Conservation (phyloP, 2,329 filamentous ascomycete species). For the Corinectria fuckeliana region DNA sequence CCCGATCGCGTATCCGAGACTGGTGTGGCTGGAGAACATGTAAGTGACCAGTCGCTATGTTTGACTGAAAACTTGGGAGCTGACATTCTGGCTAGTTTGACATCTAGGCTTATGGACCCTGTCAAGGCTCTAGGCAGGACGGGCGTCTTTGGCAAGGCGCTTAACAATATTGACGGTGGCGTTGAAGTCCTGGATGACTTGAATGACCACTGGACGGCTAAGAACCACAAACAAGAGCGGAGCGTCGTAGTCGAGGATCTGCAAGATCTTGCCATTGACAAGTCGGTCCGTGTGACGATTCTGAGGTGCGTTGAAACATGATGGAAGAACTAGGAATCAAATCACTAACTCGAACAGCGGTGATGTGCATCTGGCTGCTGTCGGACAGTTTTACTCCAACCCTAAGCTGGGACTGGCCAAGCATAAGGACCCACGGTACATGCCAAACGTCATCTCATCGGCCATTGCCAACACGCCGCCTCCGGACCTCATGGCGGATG, state of each 20-base stretch:
- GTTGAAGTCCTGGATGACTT: conserved; percentile 91
- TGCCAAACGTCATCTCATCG: conserved; percentile 93
- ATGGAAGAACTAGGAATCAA: not conserved
- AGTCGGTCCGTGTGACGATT: conserved; percentile 90
- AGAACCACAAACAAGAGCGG: conserved; percentile 90
- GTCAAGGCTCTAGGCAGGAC: conserved; percentile 86
- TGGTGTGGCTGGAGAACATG: conserved; percentile 75
- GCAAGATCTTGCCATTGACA: conserved; percentile 91
- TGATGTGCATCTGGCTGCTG: conserved; percentile 89
- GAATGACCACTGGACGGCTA: conserved; percentile 97
- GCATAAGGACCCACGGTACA: conserved; percentile 92
- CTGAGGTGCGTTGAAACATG: conserved; percentile 61
- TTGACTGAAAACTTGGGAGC: conserved; percentile 16
- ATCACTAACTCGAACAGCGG: conserved; percentile 59
- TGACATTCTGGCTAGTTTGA: conserved; percentile 65
- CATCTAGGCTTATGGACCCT: conserved; percentile 84
- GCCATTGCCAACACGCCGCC: conserved; percentile 94
- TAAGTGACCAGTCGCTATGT: conserved; percentile 47
- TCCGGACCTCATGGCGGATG: conserved; percentile 85
- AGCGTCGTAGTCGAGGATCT: conserved; percentile 87
- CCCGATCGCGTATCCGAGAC: conserved; percentile 79
- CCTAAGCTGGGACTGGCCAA: conserved; percentile 80
- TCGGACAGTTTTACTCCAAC: conserved; percentile 95
- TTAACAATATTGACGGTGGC: conserved; percentile 90
- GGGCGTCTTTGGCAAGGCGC: conserved; percentile 78